Percentiles rank a stretch among this genome's conserved stretches.
These are phyloP conservation scores for Aureoboletus auriporus DNA, from an alignment of 768 basidiomycete species.

Conservation along the genomic window DNA sequence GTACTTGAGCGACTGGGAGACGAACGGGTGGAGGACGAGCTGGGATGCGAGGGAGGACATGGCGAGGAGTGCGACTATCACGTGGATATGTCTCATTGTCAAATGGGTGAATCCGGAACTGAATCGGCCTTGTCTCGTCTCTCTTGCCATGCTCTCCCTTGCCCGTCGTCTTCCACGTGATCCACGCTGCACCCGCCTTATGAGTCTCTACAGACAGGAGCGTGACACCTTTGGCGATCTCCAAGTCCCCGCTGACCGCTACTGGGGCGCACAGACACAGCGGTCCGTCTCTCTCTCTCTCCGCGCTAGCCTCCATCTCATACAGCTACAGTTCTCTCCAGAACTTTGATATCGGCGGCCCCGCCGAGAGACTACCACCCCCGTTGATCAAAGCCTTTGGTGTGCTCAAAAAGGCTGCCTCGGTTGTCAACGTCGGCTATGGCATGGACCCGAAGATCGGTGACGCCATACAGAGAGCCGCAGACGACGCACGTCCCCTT, in stretches of 20 bases:
- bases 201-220: conserved; percentile 61
- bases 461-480: conserved; percentile 85
- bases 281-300: conserved; percentile 43
- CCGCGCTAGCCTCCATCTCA: conserved; percentile 7
- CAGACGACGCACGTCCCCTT: conserved; percentile 72
- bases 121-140: too few relatives aligned
- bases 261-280: conserved; percentile 99
- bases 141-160: conserved; percentile 31
- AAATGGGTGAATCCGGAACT: too few relatives aligned
- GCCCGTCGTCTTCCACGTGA: background rate
- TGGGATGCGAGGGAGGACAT: conserved; percentile 57
- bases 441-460: conserved; percentile 87
- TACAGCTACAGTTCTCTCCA: conserved; percentile 65
- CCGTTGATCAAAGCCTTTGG: conserved; percentile 99
- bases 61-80: background rate
- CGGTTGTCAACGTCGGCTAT: conserved; percentile 83
- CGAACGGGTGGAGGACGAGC: conserved; percentile 78
- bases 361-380: conserved; percentile 85
- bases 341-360: conserved; percentile 98
- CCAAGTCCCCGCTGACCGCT: conserved; percentile 79
- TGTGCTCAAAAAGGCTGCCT: conserved; percentile 95
- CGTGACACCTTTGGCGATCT: conserved; percentile 96
- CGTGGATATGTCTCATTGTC: too few relatives aligned
- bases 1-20: conserved; percentile 73
- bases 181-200: conserved; percentile 28